Conservation (phyloP, 73 alveolate genomes). For the Paramecium sexaurelia region DNA sequence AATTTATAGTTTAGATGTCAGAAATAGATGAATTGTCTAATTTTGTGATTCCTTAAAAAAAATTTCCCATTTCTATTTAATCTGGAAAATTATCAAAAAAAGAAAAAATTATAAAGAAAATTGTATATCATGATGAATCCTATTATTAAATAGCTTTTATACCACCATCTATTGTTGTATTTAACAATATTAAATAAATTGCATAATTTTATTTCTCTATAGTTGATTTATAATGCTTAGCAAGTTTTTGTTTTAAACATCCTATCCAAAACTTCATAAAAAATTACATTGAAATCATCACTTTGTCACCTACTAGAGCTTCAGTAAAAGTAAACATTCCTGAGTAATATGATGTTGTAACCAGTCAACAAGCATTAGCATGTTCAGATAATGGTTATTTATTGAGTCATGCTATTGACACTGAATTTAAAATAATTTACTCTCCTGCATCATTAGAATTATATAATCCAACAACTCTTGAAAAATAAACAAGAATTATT, state of each 20-base stretch:
- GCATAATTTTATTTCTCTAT: not conserved
- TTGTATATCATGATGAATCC: not conserved
- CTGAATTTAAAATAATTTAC: not conserved
- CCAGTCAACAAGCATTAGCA: not conserved
- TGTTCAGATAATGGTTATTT: conserved; percentile 31
- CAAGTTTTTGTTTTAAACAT: not conserved
- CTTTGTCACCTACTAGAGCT: not conserved
- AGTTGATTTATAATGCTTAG: not conserved
- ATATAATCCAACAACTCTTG: not conserved
- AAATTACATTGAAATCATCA: not conserved
- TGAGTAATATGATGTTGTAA: not conserved
- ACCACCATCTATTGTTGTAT: not conserved
- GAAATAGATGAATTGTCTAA: conserved; percentile 6
- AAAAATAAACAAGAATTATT: not conserved
- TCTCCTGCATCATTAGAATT: not conserved
- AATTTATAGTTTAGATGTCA: not conserved
- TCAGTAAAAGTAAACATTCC: not conserved
- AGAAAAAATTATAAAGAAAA: conserved; percentile 16
- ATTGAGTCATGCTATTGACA: not conserved
- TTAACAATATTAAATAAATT: not conserved
- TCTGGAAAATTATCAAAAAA: not conserved
- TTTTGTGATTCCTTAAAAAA: not conserved
- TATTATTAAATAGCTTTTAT: not conserved
- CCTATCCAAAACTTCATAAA: not conserved
- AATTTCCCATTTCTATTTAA: not conserved